A percentile compares a stretch with the other conserved stretches of the same genome.
Evolutionary conservation across 2,329 filamentous ascomycete species (phyloP).

Genomic region (Epichloe gansuensis): DNA sequence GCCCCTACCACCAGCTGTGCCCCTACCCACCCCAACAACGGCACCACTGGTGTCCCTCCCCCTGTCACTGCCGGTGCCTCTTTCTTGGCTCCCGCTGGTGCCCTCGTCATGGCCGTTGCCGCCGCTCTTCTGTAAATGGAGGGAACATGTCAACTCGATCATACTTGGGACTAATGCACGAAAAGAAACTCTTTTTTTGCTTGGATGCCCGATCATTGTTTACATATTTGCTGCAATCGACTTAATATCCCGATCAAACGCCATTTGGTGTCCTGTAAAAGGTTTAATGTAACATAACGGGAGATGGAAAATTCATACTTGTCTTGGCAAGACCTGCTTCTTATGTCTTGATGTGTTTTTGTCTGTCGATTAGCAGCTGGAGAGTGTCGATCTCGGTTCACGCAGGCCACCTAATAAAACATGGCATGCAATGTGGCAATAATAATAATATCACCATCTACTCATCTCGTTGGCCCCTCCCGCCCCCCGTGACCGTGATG

Average conservation of each 20-base stretch:
- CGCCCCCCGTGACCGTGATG: not conserved
- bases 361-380: slow-evolving; percentile 1
- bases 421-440: not conserved
- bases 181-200: not conserved
- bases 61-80: slow-evolving; percentile 9
- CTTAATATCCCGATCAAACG: not conserved
- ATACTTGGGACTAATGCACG: not conserved
- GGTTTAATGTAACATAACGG: slow-evolving; percentile 2
- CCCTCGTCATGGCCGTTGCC: slow-evolving; percentile 8
- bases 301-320: not conserved
- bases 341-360: not conserved
- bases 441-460: not conserved
- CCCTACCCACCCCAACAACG: slow-evolving; percentile 4
- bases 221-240: not conserved
- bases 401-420: slow-evolving; percentile 1
- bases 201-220: not conserved
- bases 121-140: slow-evolving; percentile 6
- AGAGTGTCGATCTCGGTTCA: not conserved
- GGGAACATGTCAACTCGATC: not conserved
- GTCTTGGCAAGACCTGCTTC: not conserved
- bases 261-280: not conserved
- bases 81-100: slow-evolving; percentile 8
- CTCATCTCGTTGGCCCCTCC: not conserved
- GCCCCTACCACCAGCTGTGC: slow-evolving; percentile 1
- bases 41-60: slow-evolving; percentile 1